Conservation (phyloP, 2,329 filamentous ascomycete species). For the Cordyceps cateniannulata region DNA sequence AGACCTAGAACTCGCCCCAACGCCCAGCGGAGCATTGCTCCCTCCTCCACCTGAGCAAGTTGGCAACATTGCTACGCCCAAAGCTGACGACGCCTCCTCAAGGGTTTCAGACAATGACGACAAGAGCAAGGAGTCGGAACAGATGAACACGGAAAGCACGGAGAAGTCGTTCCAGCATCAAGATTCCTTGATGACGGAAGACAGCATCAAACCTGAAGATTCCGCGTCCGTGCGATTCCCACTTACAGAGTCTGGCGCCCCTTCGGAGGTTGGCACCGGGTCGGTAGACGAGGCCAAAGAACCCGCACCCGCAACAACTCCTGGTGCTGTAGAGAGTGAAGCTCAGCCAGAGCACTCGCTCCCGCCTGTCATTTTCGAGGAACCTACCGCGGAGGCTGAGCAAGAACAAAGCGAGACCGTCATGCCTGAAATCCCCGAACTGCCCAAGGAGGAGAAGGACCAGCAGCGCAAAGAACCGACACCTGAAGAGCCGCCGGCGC, state of each 20-base stretch:
- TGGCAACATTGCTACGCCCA: conserved; percentile 32
- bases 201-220: conserved; percentile 32
- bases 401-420: neutral
- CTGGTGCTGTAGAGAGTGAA: conserved; percentile 2
- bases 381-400: neutral
- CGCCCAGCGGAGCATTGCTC: conserved; percentile 20
- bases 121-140: conserved; percentile 21
- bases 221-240: conserved; percentile 28
- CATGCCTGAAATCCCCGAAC: neutral
- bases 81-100: conserved; percentile 20
- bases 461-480: neutral
- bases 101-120: conserved; percentile 21
- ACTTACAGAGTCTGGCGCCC: conserved; percentile 23
- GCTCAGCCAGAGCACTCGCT: conserved; percentile 13
- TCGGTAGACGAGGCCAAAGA: conserved; percentile 20
- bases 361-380: neutral
- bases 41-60: conserved; percentile 34
- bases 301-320: neutral
- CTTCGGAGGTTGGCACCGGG: conserved; percentile 21
- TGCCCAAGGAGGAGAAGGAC: neutral
- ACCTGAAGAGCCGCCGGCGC: neutral
- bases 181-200: conserved; percentile 31
- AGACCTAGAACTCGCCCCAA: conserved; percentile 16
- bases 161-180: conserved; percentile 22
- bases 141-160: conserved; percentile 11